Base-by-base conservation (phyloP, 768 basidiomycete genomes). In the Leucogyrophana mollusca region DNA sequence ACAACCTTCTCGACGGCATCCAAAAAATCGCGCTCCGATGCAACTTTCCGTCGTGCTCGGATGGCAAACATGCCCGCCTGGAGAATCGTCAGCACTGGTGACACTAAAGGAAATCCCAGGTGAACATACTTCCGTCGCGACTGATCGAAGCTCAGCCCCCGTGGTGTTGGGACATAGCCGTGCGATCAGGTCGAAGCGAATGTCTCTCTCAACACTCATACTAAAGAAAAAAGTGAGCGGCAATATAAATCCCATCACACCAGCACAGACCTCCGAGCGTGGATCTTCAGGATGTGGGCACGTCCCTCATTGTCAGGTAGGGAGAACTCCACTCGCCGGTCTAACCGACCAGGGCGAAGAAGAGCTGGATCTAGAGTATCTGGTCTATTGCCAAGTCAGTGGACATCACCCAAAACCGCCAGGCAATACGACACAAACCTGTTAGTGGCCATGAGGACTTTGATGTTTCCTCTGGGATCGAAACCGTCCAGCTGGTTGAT, bases 61-160 rank as follows among this genome's bases (percentile, higher is more conserved):
- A 99, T 99, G 2, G 96, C 95, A 69, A 95, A 99, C 96, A 99
- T 98, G n/a, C 96, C 96, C 39, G 96, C 96, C 87, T 90, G 52
- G n/a, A 9, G 18, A 24, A 37, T 22, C 21, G 16, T 40, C n/a
- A 33, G 40, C n/a, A 24, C 24, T 14, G 32, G 34, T 16, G 36
- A 32, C 20, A 49, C 40, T 10, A 21, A 43, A 30, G 4, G 14
- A 34, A 24, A 45, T n/a, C 9, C 62, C 74, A 30, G 27, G 27
- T 13, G 13, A 30, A 13, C 27, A 32, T 58, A 88, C 90, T 79
- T 99, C 95, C 8, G 95, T 99, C 13, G 94, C 94, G 7, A 99
- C 96, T 20, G 91, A 93, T 38, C 94, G 85, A 48, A 99, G 68
- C 68, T 99, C 96, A n/a, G 96, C 96, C 49, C 96, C 96, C 9